Percentiles rank a stretch among this genome's conserved stretches.
phyloP scores from a whole-genome alignment of 2,329 filamentous ascomycete genomes.

The Diaporthe ampelina region DNA sequence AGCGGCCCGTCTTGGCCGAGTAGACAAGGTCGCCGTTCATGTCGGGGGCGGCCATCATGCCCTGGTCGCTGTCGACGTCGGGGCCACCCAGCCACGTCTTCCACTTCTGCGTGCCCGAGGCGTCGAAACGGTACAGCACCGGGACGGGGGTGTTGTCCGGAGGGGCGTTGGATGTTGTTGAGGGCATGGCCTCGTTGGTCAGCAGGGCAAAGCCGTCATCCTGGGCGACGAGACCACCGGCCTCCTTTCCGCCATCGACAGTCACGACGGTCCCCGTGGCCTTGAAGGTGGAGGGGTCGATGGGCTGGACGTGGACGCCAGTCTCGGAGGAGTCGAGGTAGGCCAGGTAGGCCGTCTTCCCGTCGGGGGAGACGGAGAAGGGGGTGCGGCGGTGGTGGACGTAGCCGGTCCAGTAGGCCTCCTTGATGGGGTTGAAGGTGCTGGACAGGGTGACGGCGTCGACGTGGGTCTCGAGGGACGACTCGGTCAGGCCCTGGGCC shows the following conservation, averaged over 20 bases:
- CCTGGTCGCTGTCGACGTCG: conserved; percentile 60
- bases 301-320: conserved; percentile 69
- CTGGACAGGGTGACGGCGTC: conserved; percentile 62
- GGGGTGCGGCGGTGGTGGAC: conserved; percentile 74
- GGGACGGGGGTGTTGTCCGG: conserved; percentile 64
- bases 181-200: conserved; percentile 68
- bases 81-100: conserved; percentile 72
- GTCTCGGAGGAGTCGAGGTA: conserved; percentile 70
- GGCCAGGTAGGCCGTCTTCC: conserved; percentile 70
- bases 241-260: conserved; percentile 68
- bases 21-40: conserved; percentile 75
- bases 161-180: conserved; percentile 63
- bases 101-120: conserved; percentile 67
- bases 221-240: conserved; percentile 72
- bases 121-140: conserved; percentile 69
- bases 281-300: conserved; percentile 67
- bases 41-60: conserved; percentile 65
- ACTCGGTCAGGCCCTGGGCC: conserved; percentile 42
- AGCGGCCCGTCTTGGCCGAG: conserved; percentile 67
- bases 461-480: conserved; percentile 50
- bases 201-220: conserved; percentile 74
- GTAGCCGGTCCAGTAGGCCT: conserved; percentile 72
- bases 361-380: conserved; percentile 73
- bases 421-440: conserved; percentile 69
- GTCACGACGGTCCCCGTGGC: conserved; percentile 66